Percentiles rank a stretch among this genome's conserved stretches.
phyloP scores from a whole-genome alignment of 768 basidiomycete genomes.

The Coprinellus micaceus region DNA sequence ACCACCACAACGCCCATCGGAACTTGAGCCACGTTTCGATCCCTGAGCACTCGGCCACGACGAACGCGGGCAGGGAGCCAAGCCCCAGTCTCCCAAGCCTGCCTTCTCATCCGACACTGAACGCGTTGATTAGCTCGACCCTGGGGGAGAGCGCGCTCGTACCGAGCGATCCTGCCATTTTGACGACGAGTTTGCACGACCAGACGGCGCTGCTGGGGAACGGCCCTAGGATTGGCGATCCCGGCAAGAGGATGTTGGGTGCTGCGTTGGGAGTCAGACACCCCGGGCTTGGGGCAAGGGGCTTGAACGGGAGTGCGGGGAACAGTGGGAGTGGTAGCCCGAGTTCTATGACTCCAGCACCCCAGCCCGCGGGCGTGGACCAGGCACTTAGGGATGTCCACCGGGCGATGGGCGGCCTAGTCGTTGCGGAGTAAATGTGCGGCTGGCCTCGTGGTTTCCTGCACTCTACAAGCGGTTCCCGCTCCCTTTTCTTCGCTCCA shows the following conservation, averaged over 20 bases:
- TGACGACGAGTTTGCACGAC: conserved; percentile 52
- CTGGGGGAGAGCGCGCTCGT: conserved; percentile 46
- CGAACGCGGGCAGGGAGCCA: conserved; percentile 57
- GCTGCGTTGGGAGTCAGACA: conserved; percentile 82
- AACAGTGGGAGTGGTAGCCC: conserved; percentile 22
- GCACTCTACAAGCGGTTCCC: too few species aligned
- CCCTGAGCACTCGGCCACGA: conserved; percentile 50
- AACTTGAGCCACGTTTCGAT: conserved; percentile 47
- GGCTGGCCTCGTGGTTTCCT: neutral
- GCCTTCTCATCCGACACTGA: conserved; percentile 81
- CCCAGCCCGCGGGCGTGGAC: conserved; percentile 43
- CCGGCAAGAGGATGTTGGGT: conserved; percentile 86
- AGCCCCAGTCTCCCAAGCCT: conserved; percentile 80
- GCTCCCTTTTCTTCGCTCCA: too few species aligned
- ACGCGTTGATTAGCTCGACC: conserved; percentile 77
- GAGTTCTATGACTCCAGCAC: conserved; percentile 32
- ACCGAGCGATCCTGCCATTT: conserved; percentile 65
- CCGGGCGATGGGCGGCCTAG: conserved; percentile 71
- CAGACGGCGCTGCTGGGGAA: too few species aligned
- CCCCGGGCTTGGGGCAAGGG: conserved; percentile 64
- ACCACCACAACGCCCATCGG: conserved; percentile 25
- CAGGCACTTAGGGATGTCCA: conserved; percentile 65
- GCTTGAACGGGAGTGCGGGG: conserved; percentile 42
- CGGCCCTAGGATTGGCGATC: conserved; percentile 86
- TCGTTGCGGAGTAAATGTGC: conserved; percentile 59